A percentile compares a stretch with the other conserved stretches of the same genome.
Evolutionary conservation across 768 basidiomycete species (phyloP).

Genomic region (Myochromella boudieri): DNA sequence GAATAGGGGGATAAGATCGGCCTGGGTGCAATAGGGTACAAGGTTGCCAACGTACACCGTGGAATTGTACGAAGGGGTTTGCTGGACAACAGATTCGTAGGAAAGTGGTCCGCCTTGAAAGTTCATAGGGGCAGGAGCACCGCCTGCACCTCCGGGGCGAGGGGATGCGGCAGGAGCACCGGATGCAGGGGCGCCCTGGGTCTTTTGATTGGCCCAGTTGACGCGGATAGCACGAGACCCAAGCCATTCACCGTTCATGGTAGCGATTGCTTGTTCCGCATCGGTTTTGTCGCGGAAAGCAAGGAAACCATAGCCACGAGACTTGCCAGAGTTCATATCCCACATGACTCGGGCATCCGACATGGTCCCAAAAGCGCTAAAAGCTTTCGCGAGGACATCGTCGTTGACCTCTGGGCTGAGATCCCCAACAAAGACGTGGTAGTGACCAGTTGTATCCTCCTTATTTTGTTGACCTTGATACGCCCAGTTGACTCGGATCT

Average conservation of each 20-base stretch:
- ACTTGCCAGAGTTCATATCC: constrained; percentile 99
- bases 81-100: constrained; percentile 91
- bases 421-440: constrained; percentile 99
- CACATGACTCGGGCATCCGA: constrained; percentile 99
- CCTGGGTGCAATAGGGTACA: constrained; percentile 95
- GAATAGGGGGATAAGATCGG: constrained; percentile 96
- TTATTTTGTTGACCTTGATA: constrained; percentile 98
- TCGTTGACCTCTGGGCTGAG: constrained; percentile 99
- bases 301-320: constrained; percentile 96
- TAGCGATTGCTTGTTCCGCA: constrained; percentile 97
- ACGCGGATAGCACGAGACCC: constrained; percentile 98
- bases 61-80: constrained; percentile 91
- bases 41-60: constrained; percentile 99
- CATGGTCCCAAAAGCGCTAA: constrained; percentile 94
- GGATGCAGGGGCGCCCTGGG: constrained; percentile 61
- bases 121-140: constrained; percentile 87
- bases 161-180: constrained; percentile 32
- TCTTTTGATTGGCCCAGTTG: constrained; percentile 99
- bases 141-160: constrained; percentile 46
- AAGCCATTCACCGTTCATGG: constrained; percentile 99
- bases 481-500: constrained; percentile 99
- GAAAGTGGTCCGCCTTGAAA: constrained; percentile 87
- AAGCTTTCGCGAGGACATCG: constrained; percentile 94
- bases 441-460: constrained; percentile 97
- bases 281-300: constrained; percentile 99